phyloP scores from a whole-genome alignment of 176 grass and related monocot species.

The Luzula sylvatica region DNA sequence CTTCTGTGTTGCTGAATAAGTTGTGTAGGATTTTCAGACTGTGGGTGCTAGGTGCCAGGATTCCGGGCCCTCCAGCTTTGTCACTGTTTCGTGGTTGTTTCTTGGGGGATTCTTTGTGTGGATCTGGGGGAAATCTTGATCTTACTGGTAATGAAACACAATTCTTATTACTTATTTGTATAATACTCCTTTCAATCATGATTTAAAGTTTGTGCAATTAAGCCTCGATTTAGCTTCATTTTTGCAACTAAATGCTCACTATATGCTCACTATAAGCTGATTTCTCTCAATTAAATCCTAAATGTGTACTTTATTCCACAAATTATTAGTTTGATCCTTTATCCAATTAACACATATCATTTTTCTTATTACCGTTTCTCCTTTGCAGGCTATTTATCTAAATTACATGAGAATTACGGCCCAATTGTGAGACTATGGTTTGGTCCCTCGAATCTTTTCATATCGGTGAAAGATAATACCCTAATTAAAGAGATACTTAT shows the following conservation, averaged over 20 bases:
- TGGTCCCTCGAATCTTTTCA: constrained; percentile 77
- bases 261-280: too few species aligned
- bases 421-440: constrained; percentile 77
- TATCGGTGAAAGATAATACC: constrained; percentile 64
- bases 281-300: too few species aligned
- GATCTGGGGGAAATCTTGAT: constrained; percentile 31
- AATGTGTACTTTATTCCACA: background rate
- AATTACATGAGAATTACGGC: constrained; percentile 74
- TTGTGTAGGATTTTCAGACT: constrained; percentile 42
- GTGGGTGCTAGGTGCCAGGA: constrained; percentile 49
- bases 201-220: too few species aligned
- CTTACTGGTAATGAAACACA: constrained; percentile 31
- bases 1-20: constrained; percentile 36
- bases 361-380: constrained; percentile 7
- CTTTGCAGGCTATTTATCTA: constrained; percentile 54
- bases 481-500: constrained; percentile 64
- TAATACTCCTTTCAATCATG: too few species aligned
- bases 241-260: too few species aligned
- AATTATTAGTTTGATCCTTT: background rate
- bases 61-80: constrained; percentile 45
- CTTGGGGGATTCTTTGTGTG: constrained; percentile 26
- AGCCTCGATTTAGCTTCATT: too few species aligned
- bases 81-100: constrained; percentile 11
- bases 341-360: background rate
- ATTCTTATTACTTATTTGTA: too few species aligned